These are phyloP conservation scores for Trichoderma pleuroti DNA, from an alignment of 2,329 filamentous ascomycete genomes.

Conservation along the genomic window DNA sequence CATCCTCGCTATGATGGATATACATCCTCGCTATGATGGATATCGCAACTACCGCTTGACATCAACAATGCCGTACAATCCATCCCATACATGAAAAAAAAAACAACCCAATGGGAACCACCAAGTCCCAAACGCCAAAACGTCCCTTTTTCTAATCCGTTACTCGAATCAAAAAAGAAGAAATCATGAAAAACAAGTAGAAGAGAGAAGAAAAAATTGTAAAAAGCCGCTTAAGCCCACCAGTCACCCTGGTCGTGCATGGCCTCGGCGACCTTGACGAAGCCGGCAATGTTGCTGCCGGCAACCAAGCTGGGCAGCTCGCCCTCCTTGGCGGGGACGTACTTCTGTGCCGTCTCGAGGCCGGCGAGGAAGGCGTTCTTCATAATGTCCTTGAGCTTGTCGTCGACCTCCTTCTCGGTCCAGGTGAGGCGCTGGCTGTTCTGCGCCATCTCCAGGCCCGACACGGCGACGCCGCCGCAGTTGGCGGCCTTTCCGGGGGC, in stretches of 20 bases:
- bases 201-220: no score
- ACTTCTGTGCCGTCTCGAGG: conserved; percentile 83
- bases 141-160: not conserved
- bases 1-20: not conserved
- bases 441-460: conserved; percentile 98
- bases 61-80: not conserved
- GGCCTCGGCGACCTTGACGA: conserved; percentile 90
- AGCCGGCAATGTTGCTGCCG: conserved; percentile 95
- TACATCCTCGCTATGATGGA: not conserved
- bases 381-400: conserved; percentile 92
- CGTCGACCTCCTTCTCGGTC: conserved; percentile 86
- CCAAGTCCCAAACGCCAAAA: conserved; percentile 10
- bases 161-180: not conserved
- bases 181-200: not conserved
- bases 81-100: not conserved
- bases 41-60: not conserved
- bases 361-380: conserved; percentile 88
- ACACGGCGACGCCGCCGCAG: conserved; percentile 94
- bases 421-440: conserved; percentile 83
- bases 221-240: conserved; percentile 47
- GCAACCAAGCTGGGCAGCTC: conserved; percentile 88
- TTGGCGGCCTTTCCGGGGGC: conserved; percentile 96
- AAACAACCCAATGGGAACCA: not conserved
- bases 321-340: conserved; percentile 72
- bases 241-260: conserved; percentile 98